Evolutionary conservation across 2,329 filamentous ascomycete genomes (phyloP).

Genomic region (Microsporum audouinii): DNA sequence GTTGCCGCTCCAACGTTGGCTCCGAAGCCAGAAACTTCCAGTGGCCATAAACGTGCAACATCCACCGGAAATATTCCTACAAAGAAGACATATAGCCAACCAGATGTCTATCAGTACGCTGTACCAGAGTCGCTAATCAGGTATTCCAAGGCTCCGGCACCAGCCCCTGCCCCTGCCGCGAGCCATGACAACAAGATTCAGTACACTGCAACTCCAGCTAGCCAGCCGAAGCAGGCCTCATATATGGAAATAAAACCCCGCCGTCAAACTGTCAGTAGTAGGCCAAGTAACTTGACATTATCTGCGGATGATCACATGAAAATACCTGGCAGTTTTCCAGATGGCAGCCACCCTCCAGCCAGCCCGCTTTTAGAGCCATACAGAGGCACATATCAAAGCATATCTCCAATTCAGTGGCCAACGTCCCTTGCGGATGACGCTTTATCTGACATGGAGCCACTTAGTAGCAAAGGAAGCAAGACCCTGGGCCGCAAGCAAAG

Average conservation of each 20-base stretch:
- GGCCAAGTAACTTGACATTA: conserved; percentile 27
- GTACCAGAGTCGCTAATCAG: conserved; percentile 29
- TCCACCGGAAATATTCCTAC: conserved; percentile 19
- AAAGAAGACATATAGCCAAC: conserved; percentile 23
- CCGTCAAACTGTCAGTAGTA: conserved; percentile 7
- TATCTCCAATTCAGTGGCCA: conserved; percentile 88
- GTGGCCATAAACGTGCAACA: conserved; percentile 24
- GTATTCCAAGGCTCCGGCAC: conserved; percentile 24
- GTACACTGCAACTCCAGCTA: conserved; percentile 19
- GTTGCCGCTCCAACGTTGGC: conserved; percentile 14
- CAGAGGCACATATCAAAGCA: conserved; percentile 83
- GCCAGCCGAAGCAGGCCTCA: conserved; percentile 15
- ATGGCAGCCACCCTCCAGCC: conserved; percentile 47
- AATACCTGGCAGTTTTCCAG: conserved; percentile 19
- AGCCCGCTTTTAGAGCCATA: conserved; percentile 88
- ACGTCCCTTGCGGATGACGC: conserved; percentile 49
- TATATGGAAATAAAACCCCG: conserved; percentile 20
- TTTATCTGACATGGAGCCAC: conserved; percentile 39
- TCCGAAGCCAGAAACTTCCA: conserved; percentile 13
- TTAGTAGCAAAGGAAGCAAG: conserved; percentile 24
- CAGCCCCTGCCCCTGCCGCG: background rate
- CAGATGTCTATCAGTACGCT: conserved; percentile 29
- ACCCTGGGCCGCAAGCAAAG: conserved; percentile 24
- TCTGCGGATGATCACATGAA: conserved; percentile 30
- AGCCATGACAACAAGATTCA: conserved; percentile 6